Base-by-base conservation (phyloP, 2,329 filamentous ascomycete species). In the Pyrenochaeta sp. region DNA sequence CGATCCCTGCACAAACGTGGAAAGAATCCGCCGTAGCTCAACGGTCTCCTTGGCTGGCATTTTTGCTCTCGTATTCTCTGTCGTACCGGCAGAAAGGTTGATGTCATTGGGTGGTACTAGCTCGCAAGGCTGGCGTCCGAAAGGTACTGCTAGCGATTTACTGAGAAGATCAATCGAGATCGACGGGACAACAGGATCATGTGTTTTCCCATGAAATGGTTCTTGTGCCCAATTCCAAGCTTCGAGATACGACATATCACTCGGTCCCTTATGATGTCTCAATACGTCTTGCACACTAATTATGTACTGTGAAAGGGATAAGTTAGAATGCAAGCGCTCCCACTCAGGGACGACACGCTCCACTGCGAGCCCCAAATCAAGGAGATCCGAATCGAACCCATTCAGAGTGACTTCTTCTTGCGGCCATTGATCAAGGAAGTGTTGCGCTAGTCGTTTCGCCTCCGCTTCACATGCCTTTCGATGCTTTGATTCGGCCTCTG, bases 301-400 rank as follows among this genome's bases (percentile, higher is more conserved):
- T 2, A 85, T 54, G 60, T 85, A 81, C 0, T 66, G 46, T 0
- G 75, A 79, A 0, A 86, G 75, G 27, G 81, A 72, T 5, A 75
- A 56, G 48, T 86, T 86, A 9, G 78, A 72, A 40, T 73, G 80
- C 1, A 83, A 61, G 0, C 80, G 77, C 7, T 74, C 54, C 84
- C 84, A 87, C 52, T 84, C 80, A 0, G 77, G 78, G 0, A 66
- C 54, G 34, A 86, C 70, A 0, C 64, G 61, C 1, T 76, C 57
- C 3, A 84, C 47, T 1, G 81, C 82, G 9, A 73, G 60, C 0
- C 55, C 27, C 6, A 77, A 24, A 57, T 85, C 67, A 5, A 86
- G 46, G 1, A 74, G 59, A 30, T 56, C 30, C 30, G 58, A 59
- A 3, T 65, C 50, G 13, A 81, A 72, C 0, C 67, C 64, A 0